Percentiles rank a stretch among this genome's conserved stretches.
These are phyloP conservation scores for Scheffersomyces illinoinensis DNA, from an alignment of 1,139 yeast species.

Conservation along the genomic window DNA sequence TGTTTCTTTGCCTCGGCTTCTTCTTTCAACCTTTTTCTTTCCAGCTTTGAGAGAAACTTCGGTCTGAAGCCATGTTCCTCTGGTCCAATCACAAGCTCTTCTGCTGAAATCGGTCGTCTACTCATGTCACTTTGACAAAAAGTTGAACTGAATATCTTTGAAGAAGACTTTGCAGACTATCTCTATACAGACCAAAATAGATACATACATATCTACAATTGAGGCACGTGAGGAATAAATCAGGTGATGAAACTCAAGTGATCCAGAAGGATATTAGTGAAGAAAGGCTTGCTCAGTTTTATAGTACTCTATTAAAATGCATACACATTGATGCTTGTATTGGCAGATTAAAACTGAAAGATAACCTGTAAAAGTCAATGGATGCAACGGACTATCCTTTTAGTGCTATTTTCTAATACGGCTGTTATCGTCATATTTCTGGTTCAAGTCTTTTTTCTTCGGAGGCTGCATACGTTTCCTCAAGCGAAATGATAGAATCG, in stretches of 20 bases:
- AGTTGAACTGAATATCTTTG: not conserved
- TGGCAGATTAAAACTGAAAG: too few relatives aligned
- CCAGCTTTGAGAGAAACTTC: constrained; percentile 48
- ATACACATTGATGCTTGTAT: too few relatives aligned
- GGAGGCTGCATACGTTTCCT: not conserved
- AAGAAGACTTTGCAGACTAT: not conserved
- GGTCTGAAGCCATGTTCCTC: constrained; percentile 27
- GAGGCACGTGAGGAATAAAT: not conserved
- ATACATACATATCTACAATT: too few relatives aligned
- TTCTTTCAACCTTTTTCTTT: constrained; percentile 38
- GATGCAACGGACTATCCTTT: too few relatives aligned
- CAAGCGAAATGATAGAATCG: not conserved
- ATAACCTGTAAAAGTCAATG: too few relatives aligned
- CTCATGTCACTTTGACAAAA: constrained; percentile 11
- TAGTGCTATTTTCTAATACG: too few relatives aligned
- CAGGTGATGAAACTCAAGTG: not conserved
- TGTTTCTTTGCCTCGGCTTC: constrained; percentile 16
- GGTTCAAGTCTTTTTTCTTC: not conserved
- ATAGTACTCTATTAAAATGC: constrained; percentile 43
- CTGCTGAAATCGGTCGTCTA: constrained; percentile 40
- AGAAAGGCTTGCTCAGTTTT: constrained; percentile 25
- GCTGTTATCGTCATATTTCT: not conserved
- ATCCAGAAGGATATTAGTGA: not conserved
- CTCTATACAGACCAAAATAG: not conserved
- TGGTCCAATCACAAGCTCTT: constrained; percentile 35